phyloP scores from a whole-genome alignment of 768 basidiomycete species.

The Lentinula aciculospora region DNA sequence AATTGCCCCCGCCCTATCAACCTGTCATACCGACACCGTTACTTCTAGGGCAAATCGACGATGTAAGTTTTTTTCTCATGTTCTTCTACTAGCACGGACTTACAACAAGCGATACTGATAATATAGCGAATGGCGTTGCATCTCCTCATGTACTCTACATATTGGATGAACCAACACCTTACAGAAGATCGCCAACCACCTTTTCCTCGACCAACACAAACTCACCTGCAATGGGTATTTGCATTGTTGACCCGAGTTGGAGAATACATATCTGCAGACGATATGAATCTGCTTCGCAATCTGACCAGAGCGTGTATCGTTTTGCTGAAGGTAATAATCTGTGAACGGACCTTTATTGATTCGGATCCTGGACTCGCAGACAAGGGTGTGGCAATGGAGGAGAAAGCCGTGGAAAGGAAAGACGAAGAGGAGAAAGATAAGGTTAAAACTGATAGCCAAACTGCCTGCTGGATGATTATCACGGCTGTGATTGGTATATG shows the following conservation, averaged over 20 bases:
- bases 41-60: constrained; percentile 56
- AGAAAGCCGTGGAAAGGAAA: background rate
- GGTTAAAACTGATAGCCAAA: constrained; percentile 24
- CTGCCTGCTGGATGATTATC: constrained; percentile 73
- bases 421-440: background rate
- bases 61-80: constrained; percentile 37
- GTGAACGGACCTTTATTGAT: constrained; percentile 8
- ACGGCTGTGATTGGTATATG: constrained; percentile 60
- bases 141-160: constrained; percentile 76
- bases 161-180: constrained; percentile 70
- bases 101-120: constrained; percentile 6
- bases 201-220: constrained; percentile 38
- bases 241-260: constrained; percentile 66
- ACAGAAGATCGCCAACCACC: constrained; percentile 31
- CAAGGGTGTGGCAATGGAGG: background rate
- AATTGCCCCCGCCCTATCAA: constrained; percentile 12
- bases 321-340: constrained; percentile 34
- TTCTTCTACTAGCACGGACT: background rate
- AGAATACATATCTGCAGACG: constrained; percentile 64
- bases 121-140: constrained; percentile 63
- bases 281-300: constrained; percentile 69
- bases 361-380: constrained; percentile 7
- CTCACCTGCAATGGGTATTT: constrained; percentile 77
- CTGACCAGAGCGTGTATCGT: constrained; percentile 67
- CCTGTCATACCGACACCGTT: constrained; percentile 56